Conservation (phyloP, 352 stramenopile species). For the Thalassiosira mediterranea region DNA sequence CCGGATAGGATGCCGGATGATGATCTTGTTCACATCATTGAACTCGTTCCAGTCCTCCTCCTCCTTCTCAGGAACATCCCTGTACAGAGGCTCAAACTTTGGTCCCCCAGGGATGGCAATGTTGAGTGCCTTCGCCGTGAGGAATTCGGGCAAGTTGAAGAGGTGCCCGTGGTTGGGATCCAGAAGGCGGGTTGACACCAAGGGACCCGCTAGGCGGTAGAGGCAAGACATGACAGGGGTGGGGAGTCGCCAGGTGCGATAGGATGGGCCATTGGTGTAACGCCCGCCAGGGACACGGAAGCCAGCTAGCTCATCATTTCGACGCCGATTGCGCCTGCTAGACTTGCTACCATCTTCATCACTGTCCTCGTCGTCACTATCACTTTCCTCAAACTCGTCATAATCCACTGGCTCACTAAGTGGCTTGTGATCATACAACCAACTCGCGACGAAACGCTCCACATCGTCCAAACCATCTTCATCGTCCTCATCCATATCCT, state of each 20-base stretch:
- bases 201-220: constrained; percentile 94
- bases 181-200: constrained; percentile 94
- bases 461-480: constrained; percentile 84
- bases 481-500: constrained; percentile 64
- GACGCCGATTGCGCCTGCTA: background rate
- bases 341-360: background rate
- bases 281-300: constrained; percentile 83
- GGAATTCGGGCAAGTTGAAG: constrained; percentile 97
- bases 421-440: constrained; percentile 99
- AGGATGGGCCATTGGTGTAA: constrained; percentile 97
- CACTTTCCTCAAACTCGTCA: constrained; percentile 56
- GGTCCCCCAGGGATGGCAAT: constrained; percentile 97
- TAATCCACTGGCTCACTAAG: constrained; percentile 62
- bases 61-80: constrained; percentile 94
- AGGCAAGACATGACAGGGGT: constrained; percentile 98
- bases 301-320: constrained; percentile 71
- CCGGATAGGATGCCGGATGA: constrained; percentile 98
- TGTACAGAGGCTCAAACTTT: constrained; percentile 99
- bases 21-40: constrained; percentile 99
- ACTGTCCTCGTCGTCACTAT: constrained; percentile 37
- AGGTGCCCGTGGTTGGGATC: constrained; percentile 96
- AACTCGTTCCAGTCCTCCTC: constrained; percentile 99
- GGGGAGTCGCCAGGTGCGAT: constrained; percentile 95
- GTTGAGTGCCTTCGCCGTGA: constrained; percentile 99
- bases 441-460: constrained; percentile 91